Conservation (phyloP, 768 basidiomycete species). For the Suillus lakei region DNA sequence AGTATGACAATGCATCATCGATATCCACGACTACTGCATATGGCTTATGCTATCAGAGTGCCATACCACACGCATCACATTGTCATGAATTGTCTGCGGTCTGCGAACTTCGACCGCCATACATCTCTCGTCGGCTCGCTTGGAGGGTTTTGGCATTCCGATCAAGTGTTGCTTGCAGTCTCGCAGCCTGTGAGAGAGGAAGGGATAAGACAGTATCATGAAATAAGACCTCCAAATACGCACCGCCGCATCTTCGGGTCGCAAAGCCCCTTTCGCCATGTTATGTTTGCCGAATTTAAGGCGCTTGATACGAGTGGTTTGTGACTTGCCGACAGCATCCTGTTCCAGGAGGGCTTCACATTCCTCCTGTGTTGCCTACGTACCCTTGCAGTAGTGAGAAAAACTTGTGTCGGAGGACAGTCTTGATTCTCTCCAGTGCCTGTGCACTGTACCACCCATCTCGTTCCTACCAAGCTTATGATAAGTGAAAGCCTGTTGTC, state of each 20-base stretch:
- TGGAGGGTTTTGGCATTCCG: conserved; percentile 38
- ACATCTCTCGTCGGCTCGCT: conserved; percentile 30
- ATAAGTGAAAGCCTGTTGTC: background rate
- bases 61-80: conserved; percentile 14
- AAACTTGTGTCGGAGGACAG: conserved; percentile 84
- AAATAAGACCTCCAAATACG: conserved; percentile 28
- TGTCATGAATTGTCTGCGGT: conserved; percentile 22
- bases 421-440: conserved; percentile 83
- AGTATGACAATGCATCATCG: conserved; percentile 19
- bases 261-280: conserved; percentile 85
- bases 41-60: conserved; percentile 19
- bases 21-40: conserved; percentile 24
- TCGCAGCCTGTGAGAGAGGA: conserved; percentile 55
- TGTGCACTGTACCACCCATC: conserved; percentile 89
- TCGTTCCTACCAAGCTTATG: conserved; percentile 55
- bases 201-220: background rate
- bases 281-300: conserved; percentile 77
- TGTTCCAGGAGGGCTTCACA: conserved; percentile 65
- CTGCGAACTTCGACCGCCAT: conserved; percentile 23
- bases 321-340: conserved; percentile 34
- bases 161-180: conserved; percentile 70
- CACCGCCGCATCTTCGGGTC: conserved; percentile 85
- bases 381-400: conserved; percentile 77
- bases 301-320: conserved; percentile 51
- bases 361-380: conserved; percentile 71